phyloP scores from a whole-genome alignment of 805 yeast genomes.

The Lachancea fermentati region DNA sequence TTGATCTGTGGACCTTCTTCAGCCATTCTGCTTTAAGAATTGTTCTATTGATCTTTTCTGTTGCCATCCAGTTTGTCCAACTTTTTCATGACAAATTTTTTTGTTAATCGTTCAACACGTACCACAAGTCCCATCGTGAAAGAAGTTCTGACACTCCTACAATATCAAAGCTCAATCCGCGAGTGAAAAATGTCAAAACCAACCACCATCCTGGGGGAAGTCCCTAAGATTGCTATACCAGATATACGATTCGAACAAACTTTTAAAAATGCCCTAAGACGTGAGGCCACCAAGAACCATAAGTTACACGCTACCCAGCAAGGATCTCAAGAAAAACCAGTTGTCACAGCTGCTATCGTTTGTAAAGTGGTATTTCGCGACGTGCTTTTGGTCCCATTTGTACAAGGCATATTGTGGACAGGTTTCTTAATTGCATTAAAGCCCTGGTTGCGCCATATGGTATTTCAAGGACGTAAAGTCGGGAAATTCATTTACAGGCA shows the following conservation, averaged over 20 bases:
- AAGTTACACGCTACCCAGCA: slow-evolving; percentile 2
- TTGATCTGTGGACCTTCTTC: slow-evolving; percentile 66
- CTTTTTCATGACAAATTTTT: slow-evolving; percentile 2
- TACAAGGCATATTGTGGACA: slow-evolving; percentile 48
- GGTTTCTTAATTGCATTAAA: slow-evolving; percentile 34
- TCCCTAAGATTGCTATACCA: slow-evolving; percentile 36
- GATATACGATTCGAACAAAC: slow-evolving; percentile 65
- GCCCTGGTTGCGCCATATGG: slow-evolving; percentile 32
- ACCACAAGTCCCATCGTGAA: background rate
- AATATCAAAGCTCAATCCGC: too few species aligned
- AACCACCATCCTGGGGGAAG: background rate
- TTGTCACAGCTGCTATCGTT: slow-evolving; percentile 39
- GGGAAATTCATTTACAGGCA: slow-evolving; percentile 20
- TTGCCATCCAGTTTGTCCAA: background rate
- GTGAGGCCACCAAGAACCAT: slow-evolving; percentile 22
- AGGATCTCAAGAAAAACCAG: slow-evolving; percentile 12
- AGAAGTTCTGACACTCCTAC: background rate
- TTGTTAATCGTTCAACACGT: slow-evolving; percentile 2
- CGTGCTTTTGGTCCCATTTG: slow-evolving; percentile 47
- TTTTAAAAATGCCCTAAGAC: slow-evolving; percentile 39
- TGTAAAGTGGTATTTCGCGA: slow-evolving; percentile 46
- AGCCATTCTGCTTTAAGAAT: slow-evolving; percentile 18
- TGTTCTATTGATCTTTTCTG: background rate
- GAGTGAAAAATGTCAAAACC: slow-evolving; percentile 5
- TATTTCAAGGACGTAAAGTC: slow-evolving; percentile 22